Percentiles rank a stretch among this genome's conserved stretches.
These are phyloP conservation scores for Aspergillus pseudonomiae DNA, from an alignment of 2,329 filamentous ascomycete species.

Conservation along the genomic window DNA sequence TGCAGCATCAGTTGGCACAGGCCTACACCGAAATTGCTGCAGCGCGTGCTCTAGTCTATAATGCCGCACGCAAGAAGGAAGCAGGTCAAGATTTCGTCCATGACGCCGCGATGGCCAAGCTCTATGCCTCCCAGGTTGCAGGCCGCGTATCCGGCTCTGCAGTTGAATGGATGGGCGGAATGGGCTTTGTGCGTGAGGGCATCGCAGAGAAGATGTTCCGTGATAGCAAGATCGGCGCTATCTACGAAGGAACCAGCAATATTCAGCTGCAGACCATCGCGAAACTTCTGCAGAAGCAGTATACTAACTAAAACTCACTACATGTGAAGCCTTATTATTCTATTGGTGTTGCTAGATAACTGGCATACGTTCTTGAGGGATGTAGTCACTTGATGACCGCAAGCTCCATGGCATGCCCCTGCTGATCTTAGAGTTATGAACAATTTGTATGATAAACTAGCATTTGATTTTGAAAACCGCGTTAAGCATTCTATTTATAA, in stretches of 20 bases:
- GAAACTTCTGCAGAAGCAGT: conserved; percentile 70
- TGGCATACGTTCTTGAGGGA: neutral
- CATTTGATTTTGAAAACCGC: neutral
- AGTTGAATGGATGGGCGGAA: conserved; percentile 99
- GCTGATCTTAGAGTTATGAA: neutral
- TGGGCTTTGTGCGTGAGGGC: conserved; percentile 97
- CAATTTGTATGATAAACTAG: neutral
- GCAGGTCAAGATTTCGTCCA: conserved; percentile 91
- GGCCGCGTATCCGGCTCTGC: conserved; percentile 81
- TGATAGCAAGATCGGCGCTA: conserved; percentile 97
- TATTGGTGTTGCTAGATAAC: neutral
- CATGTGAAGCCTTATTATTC: neutral
- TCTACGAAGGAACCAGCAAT: conserved; percentile 82
- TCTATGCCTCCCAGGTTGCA: conserved; percentile 91
- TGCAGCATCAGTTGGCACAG: conserved; percentile 98
- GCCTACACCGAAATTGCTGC: conserved; percentile 92
- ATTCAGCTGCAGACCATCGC: conserved; percentile 73
- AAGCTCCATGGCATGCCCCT: neutral
- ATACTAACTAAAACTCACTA: conserved; percentile 48
- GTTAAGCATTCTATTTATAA: neutral
- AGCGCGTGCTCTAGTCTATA: conserved; percentile 90
- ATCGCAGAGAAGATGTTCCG: conserved; percentile 97
- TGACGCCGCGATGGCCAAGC: conserved; percentile 97
- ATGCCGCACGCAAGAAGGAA: conserved; percentile 97
- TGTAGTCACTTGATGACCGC: neutral